A percentile compares a stretch with the other conserved stretches of the same genome.
Evolutionary conservation across 2,329 filamentous ascomycete species (phyloP).

Genomic region (Phoma herbarum): DNA sequence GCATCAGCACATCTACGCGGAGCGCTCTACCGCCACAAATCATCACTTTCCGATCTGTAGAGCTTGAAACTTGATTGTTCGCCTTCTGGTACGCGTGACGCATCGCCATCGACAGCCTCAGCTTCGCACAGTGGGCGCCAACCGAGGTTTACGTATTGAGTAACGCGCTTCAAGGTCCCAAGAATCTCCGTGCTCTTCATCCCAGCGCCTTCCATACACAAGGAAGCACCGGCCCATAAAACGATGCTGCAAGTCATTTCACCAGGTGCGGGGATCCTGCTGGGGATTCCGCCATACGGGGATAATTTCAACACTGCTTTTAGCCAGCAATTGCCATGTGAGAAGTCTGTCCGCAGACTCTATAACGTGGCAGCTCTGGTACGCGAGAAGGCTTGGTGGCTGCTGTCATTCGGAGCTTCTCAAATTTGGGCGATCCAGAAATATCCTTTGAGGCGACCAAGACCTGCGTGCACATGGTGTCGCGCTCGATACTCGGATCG

Average conservation of each 20-base stretch:
- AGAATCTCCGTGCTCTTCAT: not conserved
- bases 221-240: not conserved
- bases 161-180: conserved; percentile 11
- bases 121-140: conserved; percentile 23
- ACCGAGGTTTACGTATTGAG: conserved; percentile 27
- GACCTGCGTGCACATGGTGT: conserved; percentile 1
- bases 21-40: conserved; percentile 18
- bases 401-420: conserved; percentile 5
- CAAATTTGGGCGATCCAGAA: conserved; percentile 14
- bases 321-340: not conserved
- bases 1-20: conserved; percentile 20
- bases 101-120: conserved; percentile 13
- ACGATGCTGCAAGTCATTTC: conserved; percentile 1
- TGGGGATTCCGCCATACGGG: not conserved
- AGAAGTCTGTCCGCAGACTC: conserved; percentile 5
- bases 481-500: conserved; percentile 8
- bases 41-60: conserved; percentile 13
- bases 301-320: not conserved
- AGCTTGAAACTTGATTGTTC: conserved; percentile 8
- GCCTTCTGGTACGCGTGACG: conserved; percentile 14
- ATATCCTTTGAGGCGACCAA: conserved; percentile 8
- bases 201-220: not conserved
- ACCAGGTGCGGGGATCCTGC: not conserved
- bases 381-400: conserved; percentile 23
- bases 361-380: conserved; percentile 5